Conservation (phyloP, 2,329 filamentous ascomycete species). For the Aspergillus terreus region DNA sequence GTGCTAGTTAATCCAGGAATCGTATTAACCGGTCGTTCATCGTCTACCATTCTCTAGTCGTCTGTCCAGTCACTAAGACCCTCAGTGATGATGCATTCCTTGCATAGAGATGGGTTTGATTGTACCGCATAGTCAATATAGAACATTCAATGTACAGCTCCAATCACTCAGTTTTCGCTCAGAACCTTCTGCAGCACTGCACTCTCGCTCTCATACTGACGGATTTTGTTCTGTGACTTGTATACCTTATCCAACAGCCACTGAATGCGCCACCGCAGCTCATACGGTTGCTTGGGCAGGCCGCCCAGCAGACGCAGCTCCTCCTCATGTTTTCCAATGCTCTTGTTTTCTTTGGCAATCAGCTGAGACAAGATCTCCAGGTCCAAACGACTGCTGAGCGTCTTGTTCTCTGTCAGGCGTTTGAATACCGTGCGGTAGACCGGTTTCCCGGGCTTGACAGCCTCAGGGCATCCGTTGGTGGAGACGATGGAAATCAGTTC, state of each 20-base stretch:
- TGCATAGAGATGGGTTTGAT: no score
- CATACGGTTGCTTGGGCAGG: constrained; percentile 66
- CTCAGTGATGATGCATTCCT: no score
- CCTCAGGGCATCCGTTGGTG: constrained; percentile 70
- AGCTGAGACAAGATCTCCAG: constrained; percentile 66
- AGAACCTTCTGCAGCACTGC: constrained; percentile 68
- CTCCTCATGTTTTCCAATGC: constrained; percentile 72
- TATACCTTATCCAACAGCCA: constrained; percentile 74
- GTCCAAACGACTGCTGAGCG: constrained; percentile 70
- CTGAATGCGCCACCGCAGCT: constrained; percentile 62
- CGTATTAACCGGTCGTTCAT: no score
- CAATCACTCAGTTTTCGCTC: constrained; percentile 42
- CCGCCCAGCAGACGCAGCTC: constrained; percentile 70
- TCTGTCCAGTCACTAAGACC: no score
- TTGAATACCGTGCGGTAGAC: constrained; percentile 83
- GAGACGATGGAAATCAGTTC: constrained; percentile 79
- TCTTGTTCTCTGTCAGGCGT: constrained; percentile 65
- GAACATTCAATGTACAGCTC: no score
- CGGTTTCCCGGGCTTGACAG: constrained; percentile 76
- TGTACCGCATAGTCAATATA: no score
- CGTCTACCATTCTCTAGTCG: no score
- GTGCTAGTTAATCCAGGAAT: no score
- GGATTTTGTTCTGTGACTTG: constrained; percentile 70
- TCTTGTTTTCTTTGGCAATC: constrained; percentile 67
- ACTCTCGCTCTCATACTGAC: constrained; percentile 70